A percentile compares a stretch with the other conserved stretches of the same genome.
Conservation (phyloP, 2,329 filamentous ascomycete genomes). For the Exophiala xenobiotica region DNA sequence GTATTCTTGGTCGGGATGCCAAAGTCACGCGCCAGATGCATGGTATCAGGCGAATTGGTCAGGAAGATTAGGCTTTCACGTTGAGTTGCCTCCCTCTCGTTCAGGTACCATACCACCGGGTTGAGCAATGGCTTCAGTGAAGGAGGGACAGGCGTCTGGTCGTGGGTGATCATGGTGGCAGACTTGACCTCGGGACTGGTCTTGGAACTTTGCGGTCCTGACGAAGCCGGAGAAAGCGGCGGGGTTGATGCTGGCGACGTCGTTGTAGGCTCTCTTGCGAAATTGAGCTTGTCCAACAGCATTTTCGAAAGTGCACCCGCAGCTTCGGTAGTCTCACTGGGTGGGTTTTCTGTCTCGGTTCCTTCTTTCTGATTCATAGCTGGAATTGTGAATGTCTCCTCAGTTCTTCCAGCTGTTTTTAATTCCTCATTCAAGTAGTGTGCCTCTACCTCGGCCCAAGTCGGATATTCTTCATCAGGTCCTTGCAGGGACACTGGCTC, state of each 20-base stretch:
- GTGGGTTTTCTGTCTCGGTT: slow-evolving; percentile 21
- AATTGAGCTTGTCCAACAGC: slow-evolving; percentile 49
- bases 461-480: slow-evolving; percentile 50
- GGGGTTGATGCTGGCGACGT: slow-evolving; percentile 42
- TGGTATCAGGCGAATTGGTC: slow-evolving; percentile 45
- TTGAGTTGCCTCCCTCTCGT: slow-evolving; percentile 34
- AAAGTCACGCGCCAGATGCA: slow-evolving; percentile 47
- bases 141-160: slow-evolving; percentile 37
- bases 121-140: slow-evolving; percentile 45
- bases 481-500: slow-evolving; percentile 48
- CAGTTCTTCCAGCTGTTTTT: slow-evolving; percentile 13
- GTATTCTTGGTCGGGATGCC: slow-evolving; percentile 49
- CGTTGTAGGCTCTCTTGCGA: slow-evolving; percentile 43
- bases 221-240: slow-evolving; percentile 45
- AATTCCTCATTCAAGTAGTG: slow-evolving; percentile 43
- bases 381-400: slow-evolving; percentile 8
- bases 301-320: slow-evolving; percentile 46
- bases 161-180: slow-evolving; percentile 23
- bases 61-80: slow-evolving; percentile 42
- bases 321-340: slow-evolving; percentile 22
- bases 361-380: slow-evolving; percentile 13
- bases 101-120: slow-evolving; percentile 47
- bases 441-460: slow-evolving; percentile 48
- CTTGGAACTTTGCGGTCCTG: slow-evolving; percentile 42
- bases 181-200: slow-evolving; percentile 45